Evolutionary conservation across 2,329 filamentous ascomycete genomes (phyloP).

Genomic region (Aschersonia sp.): DNA sequence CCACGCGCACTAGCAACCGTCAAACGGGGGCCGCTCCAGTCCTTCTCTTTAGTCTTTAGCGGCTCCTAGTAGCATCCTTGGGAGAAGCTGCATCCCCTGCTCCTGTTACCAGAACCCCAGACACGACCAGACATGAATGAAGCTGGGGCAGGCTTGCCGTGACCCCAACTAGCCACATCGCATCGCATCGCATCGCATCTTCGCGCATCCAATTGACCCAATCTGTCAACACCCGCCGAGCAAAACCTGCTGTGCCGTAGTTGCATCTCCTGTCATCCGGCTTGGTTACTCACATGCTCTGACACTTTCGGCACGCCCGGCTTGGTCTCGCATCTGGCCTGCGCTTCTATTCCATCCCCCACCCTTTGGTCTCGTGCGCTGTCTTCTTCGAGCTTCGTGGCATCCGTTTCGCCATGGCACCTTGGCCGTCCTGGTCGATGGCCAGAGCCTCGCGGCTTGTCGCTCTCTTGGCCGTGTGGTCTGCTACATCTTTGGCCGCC

Average conservation of each 20-base stretch:
- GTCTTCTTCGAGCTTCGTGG: not conserved
- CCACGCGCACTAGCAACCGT: too few relatives aligned
- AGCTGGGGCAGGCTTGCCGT: too few relatives aligned
- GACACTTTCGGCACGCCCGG: not conserved
- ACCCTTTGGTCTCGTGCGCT: not conserved
- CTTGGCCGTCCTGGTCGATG: conserved; percentile 1
- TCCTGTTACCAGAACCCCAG: too few relatives aligned
- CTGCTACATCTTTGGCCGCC: conserved; percentile 17
- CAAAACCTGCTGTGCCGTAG: not conserved
- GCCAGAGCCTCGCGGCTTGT: conserved; percentile 8
- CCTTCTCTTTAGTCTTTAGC: too few relatives aligned
- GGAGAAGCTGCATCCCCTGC: too few relatives aligned
- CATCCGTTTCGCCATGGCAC: conserved; percentile 2
- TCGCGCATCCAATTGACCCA: not conserved
- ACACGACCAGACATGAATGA: too few relatives aligned
- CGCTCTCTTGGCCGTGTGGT: conserved; percentile 26
- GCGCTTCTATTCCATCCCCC: not conserved
- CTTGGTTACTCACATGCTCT: not conserved
- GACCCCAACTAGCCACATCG: too few relatives aligned
- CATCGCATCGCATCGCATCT: not conserved
- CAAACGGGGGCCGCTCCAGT: too few relatives aligned
- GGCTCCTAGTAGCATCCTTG: too few relatives aligned
- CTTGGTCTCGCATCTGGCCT: not conserved
- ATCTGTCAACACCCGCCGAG: not conserved
- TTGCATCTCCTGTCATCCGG: not conserved